phyloP scores from a whole-genome alignment of 2,329 filamentous ascomycete genomes.

The Aquanectria penicillioides region DNA sequence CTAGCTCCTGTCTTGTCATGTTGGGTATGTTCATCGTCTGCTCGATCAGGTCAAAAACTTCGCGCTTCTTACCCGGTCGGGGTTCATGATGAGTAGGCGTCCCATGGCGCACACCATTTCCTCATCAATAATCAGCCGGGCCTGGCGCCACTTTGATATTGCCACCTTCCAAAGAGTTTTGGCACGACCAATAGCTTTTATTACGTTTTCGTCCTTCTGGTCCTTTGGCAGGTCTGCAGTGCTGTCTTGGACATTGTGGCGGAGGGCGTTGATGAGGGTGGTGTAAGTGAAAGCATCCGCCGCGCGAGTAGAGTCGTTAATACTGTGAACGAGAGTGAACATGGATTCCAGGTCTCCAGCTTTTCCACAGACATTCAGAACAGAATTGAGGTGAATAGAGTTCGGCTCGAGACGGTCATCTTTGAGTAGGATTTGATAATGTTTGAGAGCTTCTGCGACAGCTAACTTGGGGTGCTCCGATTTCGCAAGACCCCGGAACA shows the following conservation, averaged over 20 bases:
- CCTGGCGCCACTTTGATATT: slow-evolving; percentile 77
- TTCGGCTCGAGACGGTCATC: slow-evolving; percentile 74
- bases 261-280: slow-evolving; percentile 82
- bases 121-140: slow-evolving; percentile 79
- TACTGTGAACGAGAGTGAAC: slow-evolving; percentile 78
- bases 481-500: slow-evolving; percentile 78
- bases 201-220: slow-evolving; percentile 47
- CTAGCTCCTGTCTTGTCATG: slow-evolving; percentile 46
- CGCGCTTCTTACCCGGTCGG: slow-evolving; percentile 70
- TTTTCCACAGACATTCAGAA: slow-evolving; percentile 82
- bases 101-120: slow-evolving; percentile 84
- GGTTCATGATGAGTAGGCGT: slow-evolving; percentile 74
- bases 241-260: slow-evolving; percentile 46
- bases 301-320: slow-evolving; percentile 71
- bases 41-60: slow-evolving; percentile 79
- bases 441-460: slow-evolving; percentile 73
- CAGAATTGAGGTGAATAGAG: slow-evolving; percentile 87
- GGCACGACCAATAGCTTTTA: slow-evolving; percentile 69
- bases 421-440: slow-evolving; percentile 80
- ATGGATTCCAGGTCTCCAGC: slow-evolving; percentile 81
- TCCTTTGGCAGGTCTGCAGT: slow-evolving; percentile 40
- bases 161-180: slow-evolving; percentile 85
- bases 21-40: slow-evolving; percentile 83
- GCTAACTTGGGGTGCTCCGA: slow-evolving; percentile 68
- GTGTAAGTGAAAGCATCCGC: slow-evolving; percentile 81